Conservation (phyloP, 2,329 filamentous ascomycete species). For the Leptographium procerum region DNA sequence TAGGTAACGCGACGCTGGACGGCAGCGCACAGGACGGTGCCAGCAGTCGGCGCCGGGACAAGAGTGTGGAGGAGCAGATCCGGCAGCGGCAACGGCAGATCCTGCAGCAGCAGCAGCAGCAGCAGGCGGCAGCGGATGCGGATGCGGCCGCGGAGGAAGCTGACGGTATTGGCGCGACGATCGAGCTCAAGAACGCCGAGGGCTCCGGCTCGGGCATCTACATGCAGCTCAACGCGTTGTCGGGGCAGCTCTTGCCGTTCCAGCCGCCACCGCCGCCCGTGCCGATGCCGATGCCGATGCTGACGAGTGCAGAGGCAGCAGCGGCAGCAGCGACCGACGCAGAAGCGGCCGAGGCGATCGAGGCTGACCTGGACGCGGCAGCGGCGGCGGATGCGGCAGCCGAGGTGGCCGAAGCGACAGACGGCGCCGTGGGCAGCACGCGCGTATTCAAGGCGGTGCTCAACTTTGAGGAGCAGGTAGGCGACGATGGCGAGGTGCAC, state of each 20-base stretch:
- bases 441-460: constrained; percentile 53
- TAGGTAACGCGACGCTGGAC: constrained; percentile 39
- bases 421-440: constrained; percentile 10
- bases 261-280: constrained; percentile 70
- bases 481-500: constrained; percentile 46
- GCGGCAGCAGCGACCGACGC: constrained; percentile 14
- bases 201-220: constrained; percentile 48
- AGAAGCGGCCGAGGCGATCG: constrained; percentile 14
- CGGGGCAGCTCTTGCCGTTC: constrained; percentile 67
- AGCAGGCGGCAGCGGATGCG: not conserved
- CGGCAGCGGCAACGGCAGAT: constrained; percentile 10
- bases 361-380: constrained; percentile 23
- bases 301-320: constrained; percentile 6
- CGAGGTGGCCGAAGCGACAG: constrained; percentile 15
- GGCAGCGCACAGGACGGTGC: constrained; percentile 16
- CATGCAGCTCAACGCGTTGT: constrained; percentile 56
- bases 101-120: constrained; percentile 2
- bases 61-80: constrained; percentile 1
- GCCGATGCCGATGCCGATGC: constrained; percentile 35
- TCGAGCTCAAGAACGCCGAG: constrained; percentile 44
- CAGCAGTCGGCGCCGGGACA: constrained; percentile 9
- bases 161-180: constrained; percentile 31
- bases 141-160: constrained; percentile 24
- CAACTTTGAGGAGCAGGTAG: constrained; percentile 55
- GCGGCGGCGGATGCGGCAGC: constrained; percentile 24